These are phyloP conservation scores for Penicillium canescens DNA, from an alignment of 495 filamentous ascomycete genomes.

Conservation along the genomic window DNA sequence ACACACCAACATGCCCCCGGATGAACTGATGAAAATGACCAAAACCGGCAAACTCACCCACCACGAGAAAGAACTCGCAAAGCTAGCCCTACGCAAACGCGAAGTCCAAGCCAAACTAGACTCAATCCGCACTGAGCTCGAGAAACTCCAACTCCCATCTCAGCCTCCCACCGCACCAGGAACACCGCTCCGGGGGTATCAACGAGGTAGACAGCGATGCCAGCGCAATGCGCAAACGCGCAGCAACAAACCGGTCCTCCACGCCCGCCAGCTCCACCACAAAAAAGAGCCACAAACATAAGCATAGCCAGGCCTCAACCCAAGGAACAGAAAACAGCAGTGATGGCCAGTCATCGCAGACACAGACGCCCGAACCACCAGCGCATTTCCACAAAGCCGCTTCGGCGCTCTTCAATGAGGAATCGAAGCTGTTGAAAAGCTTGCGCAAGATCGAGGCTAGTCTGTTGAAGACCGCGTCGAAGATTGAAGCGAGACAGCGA, in stretches of 20 bases:
- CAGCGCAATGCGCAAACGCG: constrained; percentile 30
- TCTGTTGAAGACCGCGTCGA: constrained; percentile 42
- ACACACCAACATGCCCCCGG: constrained; percentile 22
- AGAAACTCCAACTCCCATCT: constrained; percentile 36
- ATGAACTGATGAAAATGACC: constrained; percentile 28
- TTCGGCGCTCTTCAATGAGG: constrained; percentile 30
- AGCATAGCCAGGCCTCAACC: background rate
- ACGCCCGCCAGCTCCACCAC: constrained; percentile 59
- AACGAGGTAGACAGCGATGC: constrained; percentile 46
- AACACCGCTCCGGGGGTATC: constrained; percentile 13
- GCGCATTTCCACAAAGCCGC: constrained; percentile 30
- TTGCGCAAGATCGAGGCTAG: constrained; percentile 38
- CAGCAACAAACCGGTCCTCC: constrained; percentile 57
- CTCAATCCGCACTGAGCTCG: constrained; percentile 41
- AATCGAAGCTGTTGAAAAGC: constrained; percentile 41
- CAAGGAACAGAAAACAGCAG: background rate
- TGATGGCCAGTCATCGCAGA: constrained; percentile 12
- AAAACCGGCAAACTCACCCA: constrained; percentile 42
- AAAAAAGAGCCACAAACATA: constrained; percentile 50
- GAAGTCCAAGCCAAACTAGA: constrained; percentile 71
- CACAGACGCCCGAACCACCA: constrained; percentile 12
- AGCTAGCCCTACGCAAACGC: constrained; percentile 68
- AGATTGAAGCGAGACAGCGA: constrained; percentile 47
- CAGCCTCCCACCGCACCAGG: constrained; percentile 10
- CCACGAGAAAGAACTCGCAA: constrained; percentile 73